phyloP scores from a whole-genome alignment of 2,329 filamentous ascomycete species.

The Trichoderma breve region DNA sequence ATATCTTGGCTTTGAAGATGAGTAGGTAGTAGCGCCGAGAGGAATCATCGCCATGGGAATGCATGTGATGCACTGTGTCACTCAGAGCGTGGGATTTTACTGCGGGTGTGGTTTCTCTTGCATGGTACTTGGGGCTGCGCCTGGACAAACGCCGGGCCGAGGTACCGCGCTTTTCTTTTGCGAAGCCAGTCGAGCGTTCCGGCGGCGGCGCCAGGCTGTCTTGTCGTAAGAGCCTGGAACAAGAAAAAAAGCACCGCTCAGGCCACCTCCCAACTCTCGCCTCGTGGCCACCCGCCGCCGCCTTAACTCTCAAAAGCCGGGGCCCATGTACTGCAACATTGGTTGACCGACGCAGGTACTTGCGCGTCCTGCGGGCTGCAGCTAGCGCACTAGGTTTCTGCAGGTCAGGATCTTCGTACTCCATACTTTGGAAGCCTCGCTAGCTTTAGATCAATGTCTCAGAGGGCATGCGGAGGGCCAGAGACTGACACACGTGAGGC shows the following conservation, averaged over 20 bases:
- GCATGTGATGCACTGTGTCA: neutral
- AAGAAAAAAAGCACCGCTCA: neutral
- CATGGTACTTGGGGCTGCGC: neutral
- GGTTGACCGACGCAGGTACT: conserved; percentile 5
- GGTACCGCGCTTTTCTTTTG: neutral
- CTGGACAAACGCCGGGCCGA: neutral
- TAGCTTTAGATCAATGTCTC: conserved; percentile 1
- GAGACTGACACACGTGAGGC: neutral
- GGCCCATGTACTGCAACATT: neutral
- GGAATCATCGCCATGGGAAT: neutral
- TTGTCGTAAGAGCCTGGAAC: no score
- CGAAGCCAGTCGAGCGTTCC: neutral
- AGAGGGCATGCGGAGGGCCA: neutral
- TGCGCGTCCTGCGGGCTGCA: neutral
- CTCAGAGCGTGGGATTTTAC: neutral
- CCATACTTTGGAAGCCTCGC: conserved; percentile 10
- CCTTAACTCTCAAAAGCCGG: neutral
- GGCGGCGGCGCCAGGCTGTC: neutral
- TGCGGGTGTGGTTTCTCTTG: neutral
- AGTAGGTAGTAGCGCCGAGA: neutral
- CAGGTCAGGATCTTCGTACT: conserved; percentile 10
- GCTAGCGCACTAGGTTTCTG: conserved; percentile 1
- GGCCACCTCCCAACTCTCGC: neutral
- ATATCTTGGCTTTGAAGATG: neutral
- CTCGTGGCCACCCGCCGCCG: conserved; percentile 17